Evolutionary conservation across 208 protist species (phyloP).

Genomic region (Trypanosoma vivax): DNA sequence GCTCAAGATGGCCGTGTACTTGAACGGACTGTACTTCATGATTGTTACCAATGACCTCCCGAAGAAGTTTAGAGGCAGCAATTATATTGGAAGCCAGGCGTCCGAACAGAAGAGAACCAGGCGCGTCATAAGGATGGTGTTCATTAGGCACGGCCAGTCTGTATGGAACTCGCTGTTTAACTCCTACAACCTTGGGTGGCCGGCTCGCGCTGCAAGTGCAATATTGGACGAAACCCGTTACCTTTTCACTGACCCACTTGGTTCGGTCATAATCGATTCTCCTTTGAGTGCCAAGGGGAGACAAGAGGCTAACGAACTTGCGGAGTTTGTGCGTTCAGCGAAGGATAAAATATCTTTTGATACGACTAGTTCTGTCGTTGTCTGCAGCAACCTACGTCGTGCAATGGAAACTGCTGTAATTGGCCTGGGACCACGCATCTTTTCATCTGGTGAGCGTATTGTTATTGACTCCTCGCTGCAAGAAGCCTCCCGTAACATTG

Average conservation of each 20-base stretch:
- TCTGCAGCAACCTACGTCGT: constrained; percentile 81
- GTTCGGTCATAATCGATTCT: constrained; percentile 87
- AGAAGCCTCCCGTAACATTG: constrained; percentile 88
- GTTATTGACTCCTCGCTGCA: constrained; percentile 82
- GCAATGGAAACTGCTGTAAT: constrained; percentile 82
- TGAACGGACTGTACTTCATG: constrained; percentile 52
- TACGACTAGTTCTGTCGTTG: constrained; percentile 52
- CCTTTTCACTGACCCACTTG: constrained; percentile 72
- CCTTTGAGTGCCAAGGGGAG: constrained; percentile 75
- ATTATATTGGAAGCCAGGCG: constrained; percentile 50
- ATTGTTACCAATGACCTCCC: constrained; percentile 66
- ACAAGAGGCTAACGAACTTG: constrained; percentile 62
- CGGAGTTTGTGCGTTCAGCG: constrained; percentile 50
- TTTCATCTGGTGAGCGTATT: constrained; percentile 61
- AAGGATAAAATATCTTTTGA: constrained; percentile 63
- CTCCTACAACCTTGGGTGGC: constrained; percentile 45
- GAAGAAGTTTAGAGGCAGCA: constrained; percentile 50
- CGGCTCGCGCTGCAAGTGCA: constrained; percentile 49
- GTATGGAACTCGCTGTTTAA: constrained; percentile 93
- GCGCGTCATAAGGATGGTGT: constrained; percentile 79
- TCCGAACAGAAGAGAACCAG: constrained; percentile 23
- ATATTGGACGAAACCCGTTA: constrained; percentile 36
- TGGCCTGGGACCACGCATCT: constrained; percentile 51
- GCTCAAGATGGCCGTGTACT: constrained; percentile 51
- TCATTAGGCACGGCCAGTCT: constrained; percentile 89